Conservation (phyloP, 495 filamentous ascomycete genomes). For the Penicillium pulvis region DNA sequence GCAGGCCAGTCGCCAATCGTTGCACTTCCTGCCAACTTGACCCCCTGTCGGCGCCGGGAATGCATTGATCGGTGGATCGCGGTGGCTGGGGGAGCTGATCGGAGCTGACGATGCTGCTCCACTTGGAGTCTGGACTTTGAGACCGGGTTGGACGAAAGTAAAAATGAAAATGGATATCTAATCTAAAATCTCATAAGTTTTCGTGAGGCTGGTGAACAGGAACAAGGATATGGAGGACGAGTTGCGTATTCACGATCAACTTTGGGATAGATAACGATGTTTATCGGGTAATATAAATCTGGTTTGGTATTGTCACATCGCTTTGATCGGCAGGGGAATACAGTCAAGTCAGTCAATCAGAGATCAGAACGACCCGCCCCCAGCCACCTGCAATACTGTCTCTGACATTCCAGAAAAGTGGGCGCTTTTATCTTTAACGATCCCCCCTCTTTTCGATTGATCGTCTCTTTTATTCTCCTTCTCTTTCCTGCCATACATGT, state of each 20-base stretch:
- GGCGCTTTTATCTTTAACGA: conserved; percentile 22
- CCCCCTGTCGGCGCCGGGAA: conserved; percentile 20
- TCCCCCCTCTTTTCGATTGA: conserved; percentile 13
- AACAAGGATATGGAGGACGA: neutral
- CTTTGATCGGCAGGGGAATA: conserved; percentile 22
- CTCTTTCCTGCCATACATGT: neutral
- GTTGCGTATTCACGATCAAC: neutral
- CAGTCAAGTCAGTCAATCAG: conserved; percentile 16
- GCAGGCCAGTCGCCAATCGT: conserved; percentile 26
- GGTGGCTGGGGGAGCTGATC: conserved; percentile 32
- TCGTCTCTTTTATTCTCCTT: conserved; percentile 4
- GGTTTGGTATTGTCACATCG: conserved; percentile 22
- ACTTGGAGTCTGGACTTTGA: conserved; percentile 20
- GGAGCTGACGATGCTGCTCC: conserved; percentile 28
- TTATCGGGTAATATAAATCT: conserved; percentile 21
- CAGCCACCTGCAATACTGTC: conserved; percentile 33
- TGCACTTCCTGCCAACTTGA: conserved; percentile 13
- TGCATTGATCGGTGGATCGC: conserved; percentile 24
- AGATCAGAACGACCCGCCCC: conserved; percentile 8
- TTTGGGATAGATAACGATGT: neutral
- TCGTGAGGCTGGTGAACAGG: neutral
- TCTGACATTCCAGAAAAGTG: conserved; percentile 23
- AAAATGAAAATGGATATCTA: conserved; percentile 10
- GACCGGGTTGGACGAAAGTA: conserved; percentile 14
- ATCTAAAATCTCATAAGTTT: neutral